Conservation (phyloP, 148 eudicot species). For the Fagopyrum tataricum region DNA sequence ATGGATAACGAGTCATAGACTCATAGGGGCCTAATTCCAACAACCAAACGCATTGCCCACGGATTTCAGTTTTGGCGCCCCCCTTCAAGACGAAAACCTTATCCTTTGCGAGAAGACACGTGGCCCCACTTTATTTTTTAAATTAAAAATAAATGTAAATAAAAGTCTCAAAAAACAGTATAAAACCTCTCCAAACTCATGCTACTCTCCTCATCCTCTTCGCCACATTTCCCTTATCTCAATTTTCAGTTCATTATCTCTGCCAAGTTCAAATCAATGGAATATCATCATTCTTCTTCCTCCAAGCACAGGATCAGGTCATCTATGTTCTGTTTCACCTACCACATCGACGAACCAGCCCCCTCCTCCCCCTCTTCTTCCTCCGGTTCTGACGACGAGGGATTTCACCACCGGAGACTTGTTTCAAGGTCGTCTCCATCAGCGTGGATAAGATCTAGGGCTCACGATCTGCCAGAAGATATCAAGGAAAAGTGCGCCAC, state of each 20-base stretch:
- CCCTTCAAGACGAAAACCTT: background rate
- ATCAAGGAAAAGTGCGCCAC: constrained; percentile 14
- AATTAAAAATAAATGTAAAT: background rate
- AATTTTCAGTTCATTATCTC: background rate
- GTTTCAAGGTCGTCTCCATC: background rate
- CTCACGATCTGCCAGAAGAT: background rate
- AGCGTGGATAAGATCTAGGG: constrained; percentile 14
- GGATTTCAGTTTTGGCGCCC: background rate
- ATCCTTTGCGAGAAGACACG: background rate
- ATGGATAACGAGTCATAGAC: too few species aligned
- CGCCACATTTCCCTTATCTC: too few species aligned
- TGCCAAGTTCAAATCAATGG: constrained; percentile 10
- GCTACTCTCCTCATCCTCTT: background rate
- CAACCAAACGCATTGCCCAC: background rate
- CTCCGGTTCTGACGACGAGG: constrained; percentile 15
- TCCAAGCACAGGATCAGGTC: constrained; percentile 22
- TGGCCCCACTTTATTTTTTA: background rate
- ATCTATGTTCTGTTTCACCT: constrained; percentile 16
- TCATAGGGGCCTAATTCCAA: too few species aligned
- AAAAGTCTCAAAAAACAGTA: background rate
- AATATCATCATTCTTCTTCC: constrained; percentile 16
- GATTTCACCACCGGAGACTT: background rate
- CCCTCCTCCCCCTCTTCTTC: background rate
- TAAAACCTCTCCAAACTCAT: background rate
- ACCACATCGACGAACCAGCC: background rate